Evolutionary conservation across 306 rosid genomes (phyloP).

Genomic region (Acacia crassicarpa): DNA sequence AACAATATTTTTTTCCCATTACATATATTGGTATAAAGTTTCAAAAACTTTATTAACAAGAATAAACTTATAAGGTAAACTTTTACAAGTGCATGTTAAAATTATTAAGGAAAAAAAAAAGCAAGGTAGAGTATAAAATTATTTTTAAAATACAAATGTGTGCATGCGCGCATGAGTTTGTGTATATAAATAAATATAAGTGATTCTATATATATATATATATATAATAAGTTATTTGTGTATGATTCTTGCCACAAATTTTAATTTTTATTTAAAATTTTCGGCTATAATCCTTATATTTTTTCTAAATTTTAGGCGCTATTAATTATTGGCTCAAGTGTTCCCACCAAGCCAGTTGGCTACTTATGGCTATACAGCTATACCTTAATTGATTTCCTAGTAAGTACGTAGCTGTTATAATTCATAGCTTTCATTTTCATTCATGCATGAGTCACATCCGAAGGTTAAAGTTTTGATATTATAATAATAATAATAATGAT

Average conservation of each 20-base stretch:
- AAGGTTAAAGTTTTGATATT: neutral
- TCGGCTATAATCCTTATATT: neutral
- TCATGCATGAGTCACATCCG: neutral
- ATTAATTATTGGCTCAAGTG: neutral
- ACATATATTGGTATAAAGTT: neutral
- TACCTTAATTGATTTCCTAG: neutral
- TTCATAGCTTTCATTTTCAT: neutral
- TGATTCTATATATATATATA: no score
- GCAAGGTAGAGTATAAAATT: no score
- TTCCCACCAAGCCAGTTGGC: neutral
- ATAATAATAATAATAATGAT: no score
- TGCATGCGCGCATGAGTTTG: no score
- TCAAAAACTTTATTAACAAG: neutral
- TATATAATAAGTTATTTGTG: no score
- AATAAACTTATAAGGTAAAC: neutral
- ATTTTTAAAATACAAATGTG: no score
- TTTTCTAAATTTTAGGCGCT: neutral
- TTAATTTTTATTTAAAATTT: neutral
- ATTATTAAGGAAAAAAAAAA: no score
- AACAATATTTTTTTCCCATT: neutral
- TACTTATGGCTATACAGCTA: neutral
- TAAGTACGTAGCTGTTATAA: neutral
- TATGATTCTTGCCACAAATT: neutral
- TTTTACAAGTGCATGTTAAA: neutral
- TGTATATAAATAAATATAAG: no score